A percentile compares a stretch with the other conserved stretches of the same genome.
Conservation (phyloP, 257 asterid genomes). For the Solanum lycopersicoides region DNA sequence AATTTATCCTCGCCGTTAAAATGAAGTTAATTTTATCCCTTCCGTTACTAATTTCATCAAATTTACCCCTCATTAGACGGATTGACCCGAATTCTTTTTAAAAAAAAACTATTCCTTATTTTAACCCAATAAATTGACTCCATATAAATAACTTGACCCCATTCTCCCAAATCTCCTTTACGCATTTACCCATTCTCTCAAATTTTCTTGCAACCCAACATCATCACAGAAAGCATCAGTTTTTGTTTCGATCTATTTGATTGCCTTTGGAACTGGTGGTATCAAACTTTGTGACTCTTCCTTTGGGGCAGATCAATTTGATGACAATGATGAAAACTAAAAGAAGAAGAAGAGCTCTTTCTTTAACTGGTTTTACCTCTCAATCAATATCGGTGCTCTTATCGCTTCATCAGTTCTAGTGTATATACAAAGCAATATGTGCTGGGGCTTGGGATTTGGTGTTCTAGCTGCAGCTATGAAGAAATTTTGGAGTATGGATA, state of each 20-base stretch:
- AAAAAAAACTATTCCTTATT: too few species aligned
- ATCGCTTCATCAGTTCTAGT: constrained; percentile 75
- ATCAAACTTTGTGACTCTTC: constrained; percentile 93
- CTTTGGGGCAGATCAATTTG: constrained; percentile 90
- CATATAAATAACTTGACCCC: too few species aligned
- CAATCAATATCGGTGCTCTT: constrained; percentile 84
- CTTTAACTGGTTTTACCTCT: constrained; percentile 80
- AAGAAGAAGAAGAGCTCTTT: constrained; percentile 69
- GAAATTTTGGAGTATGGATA: too few species aligned
- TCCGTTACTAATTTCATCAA: too few species aligned
- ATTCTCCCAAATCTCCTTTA: too few species aligned
- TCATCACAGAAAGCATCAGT: constrained; percentile 24
- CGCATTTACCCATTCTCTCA: too few species aligned
- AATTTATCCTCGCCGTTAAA: too few species aligned
- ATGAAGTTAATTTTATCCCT: too few species aligned
- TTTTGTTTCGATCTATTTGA: constrained; percentile 53
- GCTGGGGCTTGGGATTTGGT: constrained; percentile 95
- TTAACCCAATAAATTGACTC: too few species aligned
- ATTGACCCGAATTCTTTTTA: too few species aligned
- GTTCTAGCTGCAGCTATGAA: constrained; percentile 72
- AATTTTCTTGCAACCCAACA: constrained; percentile 36
- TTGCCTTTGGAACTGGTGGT: constrained; percentile 89
- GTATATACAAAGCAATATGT: constrained; percentile 79
- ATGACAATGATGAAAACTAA: constrained; percentile 55
- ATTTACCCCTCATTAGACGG: too few species aligned